phyloP scores from a whole-genome alignment of 108 stramenopile genomes.

The Heterococcus sp. region DNA sequence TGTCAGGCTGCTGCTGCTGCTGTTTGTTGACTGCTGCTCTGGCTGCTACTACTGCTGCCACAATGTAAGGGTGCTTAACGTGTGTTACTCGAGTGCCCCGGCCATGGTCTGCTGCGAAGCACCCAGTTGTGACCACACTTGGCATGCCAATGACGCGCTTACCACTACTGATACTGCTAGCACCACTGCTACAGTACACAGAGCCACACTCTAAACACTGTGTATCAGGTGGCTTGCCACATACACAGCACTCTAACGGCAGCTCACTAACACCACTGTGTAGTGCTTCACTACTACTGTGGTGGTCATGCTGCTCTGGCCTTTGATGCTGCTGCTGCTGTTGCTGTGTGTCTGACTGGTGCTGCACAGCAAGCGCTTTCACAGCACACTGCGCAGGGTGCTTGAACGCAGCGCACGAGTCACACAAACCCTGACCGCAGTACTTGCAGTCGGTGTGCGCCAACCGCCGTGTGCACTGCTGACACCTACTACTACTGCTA shows the following conservation, averaged over 20 bases:
- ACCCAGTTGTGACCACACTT: not conserved
- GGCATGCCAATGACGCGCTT: not conserved
- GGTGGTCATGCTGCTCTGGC: not conserved
- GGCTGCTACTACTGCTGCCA: not conserved
- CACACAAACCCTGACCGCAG: not conserved
- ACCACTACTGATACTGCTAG: too few relatives aligned
- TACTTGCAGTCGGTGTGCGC: not conserved
- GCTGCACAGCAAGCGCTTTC: not conserved
- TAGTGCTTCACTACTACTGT: not conserved
- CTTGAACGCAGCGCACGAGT: not conserved
- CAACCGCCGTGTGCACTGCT: not conserved
- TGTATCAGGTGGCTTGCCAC: not conserved
- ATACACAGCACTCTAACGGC: not conserved
- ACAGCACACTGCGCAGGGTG: not conserved
- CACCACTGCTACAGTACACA: not conserved
- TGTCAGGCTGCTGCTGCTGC: too few relatives aligned
- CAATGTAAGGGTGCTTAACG: not conserved
- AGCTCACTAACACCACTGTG: not conserved
- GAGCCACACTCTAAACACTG: not conserved
- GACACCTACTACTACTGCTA: not conserved
- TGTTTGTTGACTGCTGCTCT: too few relatives aligned
- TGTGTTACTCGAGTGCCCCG: not conserved
- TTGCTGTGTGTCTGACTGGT: not conserved
- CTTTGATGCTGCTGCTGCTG: not conserved
- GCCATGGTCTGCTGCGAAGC: not conserved